Percentiles rank a stretch among this genome's conserved stretches.
These are phyloP conservation scores for Nakazawaea anatomiae DNA, from an alignment of 805 yeast species.

Conservation along the genomic window DNA sequence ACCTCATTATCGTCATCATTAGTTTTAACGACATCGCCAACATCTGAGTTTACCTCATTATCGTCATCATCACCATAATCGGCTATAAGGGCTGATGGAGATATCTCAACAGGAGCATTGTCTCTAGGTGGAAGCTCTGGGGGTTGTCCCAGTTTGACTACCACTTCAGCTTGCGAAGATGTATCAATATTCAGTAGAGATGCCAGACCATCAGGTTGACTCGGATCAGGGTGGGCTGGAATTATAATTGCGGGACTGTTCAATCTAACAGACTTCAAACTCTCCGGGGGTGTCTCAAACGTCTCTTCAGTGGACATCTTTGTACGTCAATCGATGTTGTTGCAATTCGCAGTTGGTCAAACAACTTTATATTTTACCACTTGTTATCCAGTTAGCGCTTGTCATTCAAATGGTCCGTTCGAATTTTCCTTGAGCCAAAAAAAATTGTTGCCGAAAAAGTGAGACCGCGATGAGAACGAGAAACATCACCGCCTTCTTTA, in stretches of 20 bases:
- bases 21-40: neutral
- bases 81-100: neutral
- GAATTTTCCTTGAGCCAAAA: no score
- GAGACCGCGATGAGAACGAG: no score
- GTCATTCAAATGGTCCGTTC: no score
- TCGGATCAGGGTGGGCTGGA: neutral
- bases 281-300: neutral
- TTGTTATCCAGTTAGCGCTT: no score
- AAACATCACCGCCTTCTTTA: no score
- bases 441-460: no score
- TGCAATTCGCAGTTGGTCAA: no score
- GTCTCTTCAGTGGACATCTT: neutral
- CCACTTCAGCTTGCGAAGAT: neutral
- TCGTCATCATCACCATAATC: no score
- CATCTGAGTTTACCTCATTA: no score
- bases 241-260: slow-evolving; percentile 2
- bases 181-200: neutral
- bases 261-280: neutral
- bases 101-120: neutral
- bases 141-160: neutral
- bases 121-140: slow-evolving; percentile 10
- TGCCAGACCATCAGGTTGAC: neutral
- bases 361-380: no score
- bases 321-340: no score
- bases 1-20: neutral